Percentiles rank a stretch among this genome's conserved stretches.
Evolutionary conservation across 2,329 filamentous ascomycete species (phyloP).

Genomic region (Phoma herbarum): DNA sequence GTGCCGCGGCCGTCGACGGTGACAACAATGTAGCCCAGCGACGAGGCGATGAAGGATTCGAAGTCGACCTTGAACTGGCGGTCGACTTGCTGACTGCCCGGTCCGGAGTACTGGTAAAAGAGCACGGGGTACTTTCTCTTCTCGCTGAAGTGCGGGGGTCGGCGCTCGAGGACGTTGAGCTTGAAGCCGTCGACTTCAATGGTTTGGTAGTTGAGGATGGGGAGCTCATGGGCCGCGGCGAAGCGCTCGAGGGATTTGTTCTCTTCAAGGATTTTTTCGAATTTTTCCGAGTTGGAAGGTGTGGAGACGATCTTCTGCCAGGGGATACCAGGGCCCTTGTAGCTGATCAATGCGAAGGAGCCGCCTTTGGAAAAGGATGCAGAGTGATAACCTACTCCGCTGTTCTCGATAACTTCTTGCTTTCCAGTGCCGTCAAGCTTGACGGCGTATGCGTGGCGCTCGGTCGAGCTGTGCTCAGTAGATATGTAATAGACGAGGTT

Average conservation of each 20-base stretch:
- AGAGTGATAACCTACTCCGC: conserved; percentile 77
- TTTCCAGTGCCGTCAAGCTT: conserved; percentile 80
- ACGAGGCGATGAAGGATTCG: conserved; percentile 85
- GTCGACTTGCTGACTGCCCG: conserved; percentile 87
- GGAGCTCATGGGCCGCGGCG: conserved; percentile 80
- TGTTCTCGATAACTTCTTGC: conserved; percentile 76
- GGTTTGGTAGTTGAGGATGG: conserved; percentile 81
- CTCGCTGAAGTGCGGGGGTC: conserved; percentile 85
- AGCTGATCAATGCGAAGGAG: conserved; percentile 84
- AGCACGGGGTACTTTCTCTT: conserved; percentile 90
- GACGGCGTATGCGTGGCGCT: conserved; percentile 92
- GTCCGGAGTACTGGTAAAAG: conserved; percentile 94
- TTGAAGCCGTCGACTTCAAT: conserved; percentile 83
- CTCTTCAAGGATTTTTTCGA: conserved; percentile 77
- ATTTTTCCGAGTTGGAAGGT: conserved; percentile 70
- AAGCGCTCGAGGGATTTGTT: conserved; percentile 75
- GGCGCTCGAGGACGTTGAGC: conserved; percentile 79
- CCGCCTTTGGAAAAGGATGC: conserved; percentile 85
- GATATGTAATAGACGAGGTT: conserved; percentile 92
- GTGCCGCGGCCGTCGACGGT: conserved; percentile 95
- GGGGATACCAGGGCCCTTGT: conserved; percentile 84
- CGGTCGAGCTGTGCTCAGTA: conserved; percentile 85
- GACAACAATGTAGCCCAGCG: conserved; percentile 89
- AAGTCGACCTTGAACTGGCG: conserved; percentile 87
- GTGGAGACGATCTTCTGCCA: conserved; percentile 92